Base-by-base conservation (phyloP, 768 basidiomycete species). In the Tricholoma saponaceum region DNA sequence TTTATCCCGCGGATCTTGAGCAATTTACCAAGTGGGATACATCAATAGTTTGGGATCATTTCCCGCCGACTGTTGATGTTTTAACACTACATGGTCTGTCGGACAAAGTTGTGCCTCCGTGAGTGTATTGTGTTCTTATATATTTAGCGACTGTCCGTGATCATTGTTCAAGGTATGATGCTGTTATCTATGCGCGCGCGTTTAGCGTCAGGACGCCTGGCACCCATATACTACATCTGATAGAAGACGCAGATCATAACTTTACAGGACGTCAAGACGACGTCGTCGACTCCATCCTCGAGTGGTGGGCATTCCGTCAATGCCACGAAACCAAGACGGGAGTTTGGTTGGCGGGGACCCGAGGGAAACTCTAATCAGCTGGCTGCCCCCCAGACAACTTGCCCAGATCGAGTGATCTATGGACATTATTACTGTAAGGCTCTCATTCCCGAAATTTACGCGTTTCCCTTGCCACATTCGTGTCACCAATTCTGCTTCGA, bases 191-290 rank as follows among this genome's bases (percentile, higher is more conserved):
- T 57, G 80, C 86, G 1, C 76, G 80, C 14, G 82, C 82, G 1
- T 75, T 89, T 47, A 79, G 84, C 28, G 64, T 70, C 30, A 78
- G 88, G 56, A 63, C 63, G 13, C 81, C 85, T 20, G 91, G 89
- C 49, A 89, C 87, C 6, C 88, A 91, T 66, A 85, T 76, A 16
- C 73, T 92, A 23, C 80, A 86, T 65, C 73, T 87, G 23, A 72
- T 90, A 37, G 91, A 92, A 67, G 80, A 79, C 44, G 88, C 86
- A 7, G 89, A 91, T 72, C 91, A 92, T 66, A 92, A 92, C 70
- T 88, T 86, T 63, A 84, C 82, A 22, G 83, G 85, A 22, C 79
- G 80, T 55, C 81, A 83, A 60, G 86, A 89, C 55, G 82, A 89
- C 52, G 77, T 92, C 13, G 83, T 89, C 18, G 80, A 81, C 33